Percentiles rank a stretch among this genome's conserved stretches.
These are phyloP conservation scores for Dentipellis sp. DNA, from an alignment of 768 basidiomycete species.

Conservation along the genomic window DNA sequence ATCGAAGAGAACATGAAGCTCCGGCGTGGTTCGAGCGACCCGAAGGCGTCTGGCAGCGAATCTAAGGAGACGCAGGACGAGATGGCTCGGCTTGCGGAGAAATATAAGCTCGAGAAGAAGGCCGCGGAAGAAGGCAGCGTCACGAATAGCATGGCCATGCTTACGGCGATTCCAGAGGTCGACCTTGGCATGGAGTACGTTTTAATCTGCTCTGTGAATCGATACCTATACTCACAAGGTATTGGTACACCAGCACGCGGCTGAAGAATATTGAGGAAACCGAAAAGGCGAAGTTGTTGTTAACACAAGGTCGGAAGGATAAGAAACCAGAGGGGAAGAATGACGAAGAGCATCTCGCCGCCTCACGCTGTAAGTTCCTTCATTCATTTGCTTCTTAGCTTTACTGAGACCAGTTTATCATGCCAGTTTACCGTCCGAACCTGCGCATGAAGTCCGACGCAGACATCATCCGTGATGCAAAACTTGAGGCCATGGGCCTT, in stretches of 20 bases:
- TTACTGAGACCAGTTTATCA: not conserved
- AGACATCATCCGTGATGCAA: slow-evolving; percentile 81
- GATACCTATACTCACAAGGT: too few relatives aligned
- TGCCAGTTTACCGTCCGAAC: slow-evolving; percentile 76
- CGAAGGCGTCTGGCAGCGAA: slow-evolving; percentile 11
- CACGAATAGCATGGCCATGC: slow-evolving; percentile 88
- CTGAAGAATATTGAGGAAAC: slow-evolving; percentile 96
- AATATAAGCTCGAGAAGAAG: slow-evolving; percentile 44
- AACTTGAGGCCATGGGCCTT: slow-evolving; percentile 78
- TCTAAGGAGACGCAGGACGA: slow-evolving; percentile 43
- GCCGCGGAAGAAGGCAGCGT: slow-evolving; percentile 83
- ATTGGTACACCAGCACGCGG: slow-evolving; percentile 47
- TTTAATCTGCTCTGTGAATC: not conserved
- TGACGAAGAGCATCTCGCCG: slow-evolving; percentile 80
- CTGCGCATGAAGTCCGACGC: slow-evolving; percentile 78
- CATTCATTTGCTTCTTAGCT: slow-evolving; percentile 1
- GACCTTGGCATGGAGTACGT: slow-evolving; percentile 98
- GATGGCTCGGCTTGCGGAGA: slow-evolving; percentile 67
- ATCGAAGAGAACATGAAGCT: slow-evolving; percentile 90
- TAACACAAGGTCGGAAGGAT: slow-evolving; percentile 61
- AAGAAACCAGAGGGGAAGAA: slow-evolving; percentile 33
- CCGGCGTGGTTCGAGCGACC: slow-evolving; percentile 46
- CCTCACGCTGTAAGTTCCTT: slow-evolving; percentile 67
- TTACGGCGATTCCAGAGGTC: slow-evolving; percentile 96
- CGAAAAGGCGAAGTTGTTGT: slow-evolving; percentile 87